phyloP scores from a whole-genome alignment of 164 flowering plant species.

The Litsea cubeba region DNA sequence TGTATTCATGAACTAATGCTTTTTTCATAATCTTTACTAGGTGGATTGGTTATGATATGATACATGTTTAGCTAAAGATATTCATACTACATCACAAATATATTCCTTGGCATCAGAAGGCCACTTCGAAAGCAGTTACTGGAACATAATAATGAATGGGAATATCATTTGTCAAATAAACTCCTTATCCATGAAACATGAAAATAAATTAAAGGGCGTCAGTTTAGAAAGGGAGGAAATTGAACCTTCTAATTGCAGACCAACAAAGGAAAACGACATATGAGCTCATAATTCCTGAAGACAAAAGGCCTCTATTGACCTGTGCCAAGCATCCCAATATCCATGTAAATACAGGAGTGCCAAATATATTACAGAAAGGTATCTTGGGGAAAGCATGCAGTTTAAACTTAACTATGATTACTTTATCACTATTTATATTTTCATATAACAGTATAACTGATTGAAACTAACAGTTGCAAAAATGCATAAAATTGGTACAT shows the following conservation, averaged over 20 bases:
- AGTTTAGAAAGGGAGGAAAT: neutral
- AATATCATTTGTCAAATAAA: neutral
- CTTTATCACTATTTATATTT: neutral
- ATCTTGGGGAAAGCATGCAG: neutral
- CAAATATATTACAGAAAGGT: neutral
- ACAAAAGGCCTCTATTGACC: conserved; percentile 82
- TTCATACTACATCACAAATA: neutral
- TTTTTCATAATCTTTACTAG: neutral
- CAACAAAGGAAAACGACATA: conserved; percentile 87
- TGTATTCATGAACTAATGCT: neutral
- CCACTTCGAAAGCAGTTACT: neutral
- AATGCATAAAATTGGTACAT: neutral
- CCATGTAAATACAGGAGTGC: neutral
- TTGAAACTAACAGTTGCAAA: neutral
- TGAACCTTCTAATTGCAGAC: conserved; percentile 88
- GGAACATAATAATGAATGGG: neutral
- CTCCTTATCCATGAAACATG: neutral
- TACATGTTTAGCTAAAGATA: neutral
- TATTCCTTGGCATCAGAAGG: neutral
- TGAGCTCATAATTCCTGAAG: conserved; percentile 88
- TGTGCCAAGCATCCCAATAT: conserved; percentile 21
- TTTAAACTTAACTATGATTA: neutral
- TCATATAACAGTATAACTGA: neutral
- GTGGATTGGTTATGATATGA: neutral
- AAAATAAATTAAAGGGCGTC: neutral